These are phyloP conservation scores for Aspergillus kassunensis DNA, from an alignment of 495 filamentous ascomycete species.

Conservation along the genomic window DNA sequence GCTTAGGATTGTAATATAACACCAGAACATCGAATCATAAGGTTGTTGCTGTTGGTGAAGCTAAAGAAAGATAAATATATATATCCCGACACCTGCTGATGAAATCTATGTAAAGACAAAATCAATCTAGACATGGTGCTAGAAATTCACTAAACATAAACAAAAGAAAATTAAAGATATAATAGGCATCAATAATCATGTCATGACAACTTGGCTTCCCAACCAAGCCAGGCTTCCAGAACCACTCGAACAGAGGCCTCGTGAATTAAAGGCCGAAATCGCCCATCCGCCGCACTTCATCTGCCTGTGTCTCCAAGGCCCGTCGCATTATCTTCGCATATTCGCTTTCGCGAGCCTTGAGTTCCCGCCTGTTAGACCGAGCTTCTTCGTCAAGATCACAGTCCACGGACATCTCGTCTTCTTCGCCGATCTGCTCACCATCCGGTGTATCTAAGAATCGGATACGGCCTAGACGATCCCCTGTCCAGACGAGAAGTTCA, in stretches of 20 bases:
- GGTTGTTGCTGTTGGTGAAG: no score
- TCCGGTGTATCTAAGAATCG: conserved; percentile 51
- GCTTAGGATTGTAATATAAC: no score
- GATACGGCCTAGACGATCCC: conserved; percentile 70
- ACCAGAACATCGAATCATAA: no score
- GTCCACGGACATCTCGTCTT: conserved; percentile 38
- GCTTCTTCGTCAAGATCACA: conserved; percentile 34
- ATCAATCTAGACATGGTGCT: conserved; percentile 2
- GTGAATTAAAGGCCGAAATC: conserved; percentile 48
- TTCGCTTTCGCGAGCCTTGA: conserved; percentile 44
- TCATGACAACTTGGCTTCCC: not conserved
- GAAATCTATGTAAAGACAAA: not conserved
- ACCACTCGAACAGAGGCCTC: not conserved
- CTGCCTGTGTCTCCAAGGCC: conserved; percentile 73
- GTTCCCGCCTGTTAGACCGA: conserved; percentile 38
- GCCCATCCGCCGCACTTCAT: conserved; percentile 75
- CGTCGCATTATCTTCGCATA: conserved; percentile 69
- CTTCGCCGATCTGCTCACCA: conserved; percentile 37
- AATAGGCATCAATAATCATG: not conserved
- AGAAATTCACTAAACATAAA: not conserved
- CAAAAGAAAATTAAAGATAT: not conserved
- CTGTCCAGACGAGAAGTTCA: conserved; percentile 76
- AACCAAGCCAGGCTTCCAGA: not conserved
- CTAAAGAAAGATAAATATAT: not conserved
- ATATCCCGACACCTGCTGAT: not conserved